These are phyloP conservation scores for Hypoxylon sp. DNA, from an alignment of 2,329 filamentous ascomycete genomes.

Conservation along the genomic window DNA sequence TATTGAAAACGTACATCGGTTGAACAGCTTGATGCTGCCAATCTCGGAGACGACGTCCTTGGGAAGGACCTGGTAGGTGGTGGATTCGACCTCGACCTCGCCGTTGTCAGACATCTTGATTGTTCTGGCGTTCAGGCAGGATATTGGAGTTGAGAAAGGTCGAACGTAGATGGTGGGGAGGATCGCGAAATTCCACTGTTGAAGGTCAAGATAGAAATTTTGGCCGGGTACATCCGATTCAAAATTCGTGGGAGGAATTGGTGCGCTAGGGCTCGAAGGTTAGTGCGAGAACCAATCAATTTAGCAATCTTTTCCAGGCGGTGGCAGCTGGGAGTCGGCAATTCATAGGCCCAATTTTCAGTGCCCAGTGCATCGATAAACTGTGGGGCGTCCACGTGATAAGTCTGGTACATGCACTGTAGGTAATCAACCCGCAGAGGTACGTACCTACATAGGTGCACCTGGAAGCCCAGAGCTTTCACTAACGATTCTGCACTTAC, in stretches of 20 bases:
- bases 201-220: conserved; percentile 53
- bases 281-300: conserved; percentile 32
- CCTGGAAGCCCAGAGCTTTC: too few relatives aligned
- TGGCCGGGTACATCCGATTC: conserved; percentile 49
- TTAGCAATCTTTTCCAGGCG: conserved; percentile 11
- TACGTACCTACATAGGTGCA: neutral
- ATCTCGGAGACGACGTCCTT: conserved; percentile 84
- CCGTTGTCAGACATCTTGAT: conserved; percentile 82
- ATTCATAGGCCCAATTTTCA: conserved; percentile 17
- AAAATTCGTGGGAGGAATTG: conserved; percentile 48
- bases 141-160: conserved; percentile 40
- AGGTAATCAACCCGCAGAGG: neutral
- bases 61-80: conserved; percentile 76
- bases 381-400: conserved; percentile 30
- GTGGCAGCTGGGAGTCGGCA: conserved; percentile 34
- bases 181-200: conserved; percentile 52
- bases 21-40: conserved; percentile 87
- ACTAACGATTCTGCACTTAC: too few relatives aligned
- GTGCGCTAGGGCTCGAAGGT: conserved; percentile 45
- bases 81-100: conserved; percentile 83
- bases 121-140: conserved; percentile 41
- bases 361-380: neutral
- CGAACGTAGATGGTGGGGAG: conserved; percentile 52
- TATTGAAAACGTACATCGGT: conserved; percentile 60
- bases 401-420: neutral